Base-by-base conservation (phyloP, 164 flowering plant genomes). In the Litsea cubeba region DNA sequence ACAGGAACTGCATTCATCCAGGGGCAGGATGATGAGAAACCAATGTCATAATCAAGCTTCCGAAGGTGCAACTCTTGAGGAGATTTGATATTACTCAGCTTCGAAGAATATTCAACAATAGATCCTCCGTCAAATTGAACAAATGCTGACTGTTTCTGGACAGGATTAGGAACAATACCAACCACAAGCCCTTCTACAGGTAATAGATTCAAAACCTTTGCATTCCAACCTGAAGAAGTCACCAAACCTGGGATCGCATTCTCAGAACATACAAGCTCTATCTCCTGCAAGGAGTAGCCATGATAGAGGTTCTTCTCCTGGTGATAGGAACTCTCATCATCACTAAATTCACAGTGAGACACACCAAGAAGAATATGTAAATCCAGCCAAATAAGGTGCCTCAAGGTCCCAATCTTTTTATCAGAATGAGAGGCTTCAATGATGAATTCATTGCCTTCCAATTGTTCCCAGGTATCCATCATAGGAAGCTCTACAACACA, bases 301-400 rank as follows among this genome's bases (percentile, higher is more conserved):
- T 35, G 65, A 72, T 60, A 50, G 11, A 67, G 65, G 22, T 77
- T 62, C 58, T 40, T 30, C 49, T 72, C 75, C 26, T 50, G 74
- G 26, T 54, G 49, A 77, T 11, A 57, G 67, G 71, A 76, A 58
- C 40, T 35, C 58, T 23, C 46, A 76, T 75, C 72, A 68, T 75
- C 64, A 71, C 81, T 79, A 58, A 67, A 74, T 65, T 81, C 91
- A 83, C 68, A 63, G 70, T 78, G 84, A 77, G 87, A 87, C 77
- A 89, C 85, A 60, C 88, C 85, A 75, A 95, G 87, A 79, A 95
- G 89, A 66, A 72, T 68, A 75, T 85, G 88, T 24, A 90, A 81
- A 77, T 92, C 96, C 84, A 95, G 78, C 97, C 98, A 95, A 54
- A 77, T 65, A 60, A 93, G 89, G 85, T 93, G 98, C 50, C 86